Conservation (phyloP, 1,284 basidiomycete genomes). For the Ceratobasidium sp. region DNA sequence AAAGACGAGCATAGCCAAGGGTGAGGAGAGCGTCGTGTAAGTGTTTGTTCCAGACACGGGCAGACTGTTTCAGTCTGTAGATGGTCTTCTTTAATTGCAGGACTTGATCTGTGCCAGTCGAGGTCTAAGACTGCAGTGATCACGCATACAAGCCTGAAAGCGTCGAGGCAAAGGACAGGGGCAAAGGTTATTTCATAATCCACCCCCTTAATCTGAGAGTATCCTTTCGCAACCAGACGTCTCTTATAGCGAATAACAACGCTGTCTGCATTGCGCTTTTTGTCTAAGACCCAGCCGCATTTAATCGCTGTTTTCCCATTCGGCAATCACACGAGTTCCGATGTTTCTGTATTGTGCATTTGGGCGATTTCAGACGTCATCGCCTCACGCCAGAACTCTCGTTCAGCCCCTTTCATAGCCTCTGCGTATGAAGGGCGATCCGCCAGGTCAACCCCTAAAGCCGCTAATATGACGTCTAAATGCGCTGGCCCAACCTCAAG, state of each 20-base stretch:
- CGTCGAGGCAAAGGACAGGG: conserved; percentile 7
- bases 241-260: conserved; percentile 6
- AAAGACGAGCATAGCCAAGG: conserved; percentile 11
- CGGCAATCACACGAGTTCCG: conserved; percentile 2
- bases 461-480: no score
- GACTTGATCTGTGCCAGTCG: conserved; percentile 43
- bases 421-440: conserved; percentile 2
- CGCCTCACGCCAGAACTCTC: conserved; percentile 25
- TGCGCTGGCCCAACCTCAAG: no score
- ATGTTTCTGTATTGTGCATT: conserved; percentile 9
- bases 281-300: conserved; percentile 13
- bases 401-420: conserved; percentile 18
- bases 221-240: conserved; percentile 4
- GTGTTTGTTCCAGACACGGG: background rate
- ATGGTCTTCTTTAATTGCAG: background rate
- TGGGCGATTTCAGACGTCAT: conserved; percentile 1
- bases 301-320: conserved; percentile 14
- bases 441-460: no score
- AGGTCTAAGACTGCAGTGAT: conserved; percentile 53
- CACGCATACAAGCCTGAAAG: conserved; percentile 48
- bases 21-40: conserved; percentile 4
- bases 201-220: conserved; percentile 8
- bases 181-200: conserved; percentile 29
- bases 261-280: conserved; percentile 8
- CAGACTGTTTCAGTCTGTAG: conserved; percentile 15